phyloP scores from a whole-genome alignment of 495 filamentous ascomycete genomes.

The Polyplosphaeria fusca region DNA sequence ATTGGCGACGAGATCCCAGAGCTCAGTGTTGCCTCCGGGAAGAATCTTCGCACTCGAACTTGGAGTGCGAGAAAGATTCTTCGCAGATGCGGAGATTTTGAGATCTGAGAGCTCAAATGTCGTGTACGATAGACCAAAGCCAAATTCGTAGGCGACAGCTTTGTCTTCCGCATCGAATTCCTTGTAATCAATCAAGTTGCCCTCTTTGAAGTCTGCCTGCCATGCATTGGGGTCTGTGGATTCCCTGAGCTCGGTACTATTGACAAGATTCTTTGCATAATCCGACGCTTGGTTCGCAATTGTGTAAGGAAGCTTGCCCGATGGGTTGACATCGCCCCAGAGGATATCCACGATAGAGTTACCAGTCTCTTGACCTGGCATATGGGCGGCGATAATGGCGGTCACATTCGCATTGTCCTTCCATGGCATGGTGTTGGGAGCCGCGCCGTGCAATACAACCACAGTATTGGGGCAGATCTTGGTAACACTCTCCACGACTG shows the following conservation, averaged over 20 bases:
- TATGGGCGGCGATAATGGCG: slow-evolving; percentile 38
- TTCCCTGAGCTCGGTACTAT: slow-evolving; percentile 29
- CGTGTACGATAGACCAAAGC: slow-evolving; percentile 41
- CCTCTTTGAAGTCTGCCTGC: slow-evolving; percentile 45
- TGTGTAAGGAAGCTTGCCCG: slow-evolving; percentile 35
- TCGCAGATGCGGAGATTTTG: background rate
- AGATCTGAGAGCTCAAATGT: slow-evolving; percentile 22
- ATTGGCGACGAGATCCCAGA: slow-evolving; percentile 37
- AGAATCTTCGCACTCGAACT: slow-evolving; percentile 9
- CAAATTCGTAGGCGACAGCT: slow-evolving; percentile 49
- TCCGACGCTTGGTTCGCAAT: slow-evolving; percentile 30
- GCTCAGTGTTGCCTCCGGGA: slow-evolving; percentile 23
- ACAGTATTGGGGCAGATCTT: slow-evolving; percentile 36
- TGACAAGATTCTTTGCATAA: slow-evolving; percentile 42
- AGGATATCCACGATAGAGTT: slow-evolving; percentile 29
- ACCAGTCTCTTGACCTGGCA: slow-evolving; percentile 37
- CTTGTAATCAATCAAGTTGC: slow-evolving; percentile 52
- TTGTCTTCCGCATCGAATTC: slow-evolving; percentile 48
- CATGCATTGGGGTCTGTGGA: slow-evolving; percentile 21
- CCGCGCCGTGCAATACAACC: slow-evolving; percentile 36
- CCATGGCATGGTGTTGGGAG: slow-evolving; percentile 34
- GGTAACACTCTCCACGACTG: slow-evolving; percentile 33
- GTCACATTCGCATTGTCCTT: slow-evolving; percentile 40
- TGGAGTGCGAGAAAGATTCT: slow-evolving; percentile 5
- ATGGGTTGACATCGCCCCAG: slow-evolving; percentile 31